Base-by-base conservation (phyloP, 1,284 basidiomycete genomes). In the Malassezia cuniculi region DNA sequence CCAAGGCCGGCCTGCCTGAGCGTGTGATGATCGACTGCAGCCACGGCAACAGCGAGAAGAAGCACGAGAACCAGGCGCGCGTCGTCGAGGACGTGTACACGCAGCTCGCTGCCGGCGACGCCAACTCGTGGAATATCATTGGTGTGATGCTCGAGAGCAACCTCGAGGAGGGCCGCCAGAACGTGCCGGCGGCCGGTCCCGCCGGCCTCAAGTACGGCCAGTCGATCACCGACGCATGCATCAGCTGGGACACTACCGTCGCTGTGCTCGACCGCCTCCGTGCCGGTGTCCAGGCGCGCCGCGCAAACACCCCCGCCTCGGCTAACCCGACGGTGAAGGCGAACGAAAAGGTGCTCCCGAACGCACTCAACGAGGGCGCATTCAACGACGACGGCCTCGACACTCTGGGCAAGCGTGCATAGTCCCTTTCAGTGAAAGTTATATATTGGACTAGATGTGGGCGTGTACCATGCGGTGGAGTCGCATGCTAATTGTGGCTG, bases 81-180 rank as follows among this genome's bases (percentile, higher is more conserved):
- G 75, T 76, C 25, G 72, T 73, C 17, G 59, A 70, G 14, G 70
- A 72, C 48, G 69, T 76, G 42, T 66, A 82, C 56, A 27, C 43
- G 21, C 62, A 63, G 38, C 50, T 63, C 26, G 14, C 38, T 4
- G 20, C 26, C 2, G 54, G 48, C 21, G 48, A 54, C 22, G 46
- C 45, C 9, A 29, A 40, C 30, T 39, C 45, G 2, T 51, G 52
- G 36, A 75, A 77, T 62, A 85, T 97, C 54, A 81, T 93, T 75
- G 90, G 90, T 44, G 86, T 93, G 47, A 97, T 97, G 93, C 76
- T 95, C 48, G 93, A 97, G 70, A 85, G 81, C 33, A 90, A 97
- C 69, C 74, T 95, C 42, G 76, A 83, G 32, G 89, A 56, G 19
- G 60, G 60, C 21, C 57, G 59, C 25, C 61, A 65, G 40, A 47